phyloP scores from a whole-genome alignment of 345 rosid genomes.

The Euphorbia peplus region DNA sequence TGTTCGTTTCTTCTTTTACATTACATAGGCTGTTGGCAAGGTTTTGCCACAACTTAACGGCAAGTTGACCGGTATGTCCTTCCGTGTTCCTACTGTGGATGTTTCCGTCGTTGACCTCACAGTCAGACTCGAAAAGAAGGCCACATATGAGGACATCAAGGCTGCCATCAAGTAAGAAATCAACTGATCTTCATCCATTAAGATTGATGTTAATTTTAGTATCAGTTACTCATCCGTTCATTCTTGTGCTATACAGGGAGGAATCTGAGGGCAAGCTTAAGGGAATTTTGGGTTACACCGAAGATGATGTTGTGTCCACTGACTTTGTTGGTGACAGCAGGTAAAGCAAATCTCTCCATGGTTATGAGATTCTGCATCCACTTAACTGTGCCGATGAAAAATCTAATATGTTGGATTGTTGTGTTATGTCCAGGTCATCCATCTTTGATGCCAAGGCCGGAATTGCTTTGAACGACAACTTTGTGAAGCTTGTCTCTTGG shows the following conservation, averaged over 20 bases:
- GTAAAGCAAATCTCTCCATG: constrained; percentile 22
- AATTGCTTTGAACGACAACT: constrained; percentile 29
- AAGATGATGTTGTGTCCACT: constrained; percentile 56
- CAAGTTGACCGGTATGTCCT: constrained; percentile 67
- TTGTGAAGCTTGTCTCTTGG: constrained; percentile 25
- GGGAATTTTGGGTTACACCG: constrained; percentile 67
- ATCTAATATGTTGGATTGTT: too few relatives aligned
- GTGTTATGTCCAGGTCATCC: background rate
- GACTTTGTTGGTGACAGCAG: constrained; percentile 64
- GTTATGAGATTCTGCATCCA: too few relatives aligned
- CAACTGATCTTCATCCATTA: background rate
- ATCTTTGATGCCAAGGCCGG: constrained; percentile 31
- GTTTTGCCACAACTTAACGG: constrained; percentile 59
- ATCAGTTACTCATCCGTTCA: background rate
- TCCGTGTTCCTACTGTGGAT: constrained; percentile 73
- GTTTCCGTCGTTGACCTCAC: constrained; percentile 75
- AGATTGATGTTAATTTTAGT: background rate
- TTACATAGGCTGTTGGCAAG: constrained; percentile 57
- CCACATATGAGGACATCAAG: constrained; percentile 56
- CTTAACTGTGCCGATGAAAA: too few relatives aligned
- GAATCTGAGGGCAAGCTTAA: constrained; percentile 53
- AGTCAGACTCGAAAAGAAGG: constrained; percentile 57
- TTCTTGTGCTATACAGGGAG: constrained; percentile 31
- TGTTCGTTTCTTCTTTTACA: background rate
- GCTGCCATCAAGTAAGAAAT: constrained; percentile 50